phyloP scores from a whole-genome alignment of 345 rosid species.

The Hirschfeldia incana region DNA sequence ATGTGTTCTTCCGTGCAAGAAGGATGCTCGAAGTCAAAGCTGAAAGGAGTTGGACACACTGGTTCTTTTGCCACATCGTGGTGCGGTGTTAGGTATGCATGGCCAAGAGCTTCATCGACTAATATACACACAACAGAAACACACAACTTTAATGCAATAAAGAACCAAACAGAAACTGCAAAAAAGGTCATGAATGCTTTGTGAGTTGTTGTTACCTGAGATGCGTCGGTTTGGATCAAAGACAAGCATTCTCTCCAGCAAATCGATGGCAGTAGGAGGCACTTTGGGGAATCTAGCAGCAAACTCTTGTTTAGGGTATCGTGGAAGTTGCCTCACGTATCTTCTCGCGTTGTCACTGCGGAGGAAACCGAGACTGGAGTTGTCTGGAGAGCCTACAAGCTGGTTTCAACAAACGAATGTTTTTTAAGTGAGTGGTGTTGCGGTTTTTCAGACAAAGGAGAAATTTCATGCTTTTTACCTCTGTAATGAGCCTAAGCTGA shows the following conservation, averaged over 20 bases:
- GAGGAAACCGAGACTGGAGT: not conserved
- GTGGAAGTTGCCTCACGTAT: not conserved
- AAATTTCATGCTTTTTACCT: slow-evolving; percentile 54
- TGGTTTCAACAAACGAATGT: slow-evolving; percentile 18
- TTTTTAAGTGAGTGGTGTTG: not conserved
- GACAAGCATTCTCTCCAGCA: not conserved
- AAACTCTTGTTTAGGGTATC: not conserved
- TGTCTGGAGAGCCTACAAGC: not conserved
- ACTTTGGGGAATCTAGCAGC: not conserved
- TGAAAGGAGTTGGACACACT: slow-evolving; percentile 74
- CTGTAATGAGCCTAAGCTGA: slow-evolving; percentile 89
- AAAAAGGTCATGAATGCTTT: not conserved
- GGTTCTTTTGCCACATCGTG: slow-evolving; percentile 91
- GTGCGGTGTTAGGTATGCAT: slow-evolving; percentile 82
- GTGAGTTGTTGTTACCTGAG: slow-evolving; percentile 60
- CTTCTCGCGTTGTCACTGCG: not conserved
- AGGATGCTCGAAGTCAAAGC: slow-evolving; percentile 93
- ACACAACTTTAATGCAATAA: not conserved
- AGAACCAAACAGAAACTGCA: slow-evolving; percentile 8
- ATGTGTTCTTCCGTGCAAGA: slow-evolving; percentile 90
- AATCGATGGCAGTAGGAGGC: not conserved
- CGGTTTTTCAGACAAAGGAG: not conserved
- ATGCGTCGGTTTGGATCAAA: slow-evolving; percentile 56
- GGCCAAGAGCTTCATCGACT: slow-evolving; percentile 89
- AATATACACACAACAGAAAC: slow-evolving; percentile 29